Evolutionary conservation across 192 early-diverging fungal species (phyloP).

Genomic region (Thamnidium elegans): DNA sequence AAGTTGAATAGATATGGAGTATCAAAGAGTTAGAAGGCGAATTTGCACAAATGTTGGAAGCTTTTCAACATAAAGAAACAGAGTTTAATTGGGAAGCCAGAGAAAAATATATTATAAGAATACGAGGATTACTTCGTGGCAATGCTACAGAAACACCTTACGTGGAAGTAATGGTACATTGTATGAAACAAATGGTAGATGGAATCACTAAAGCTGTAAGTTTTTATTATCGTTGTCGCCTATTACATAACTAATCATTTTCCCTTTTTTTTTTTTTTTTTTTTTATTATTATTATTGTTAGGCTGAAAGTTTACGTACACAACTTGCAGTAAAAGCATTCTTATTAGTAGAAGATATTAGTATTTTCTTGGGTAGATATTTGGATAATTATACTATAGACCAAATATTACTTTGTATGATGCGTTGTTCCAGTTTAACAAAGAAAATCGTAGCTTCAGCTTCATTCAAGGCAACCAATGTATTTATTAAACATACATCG

Average conservation of each 20-base stretch:
- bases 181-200: slow-evolving; percentile 25
- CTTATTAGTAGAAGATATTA: slow-evolving; percentile 33
- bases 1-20: slow-evolving; percentile 20
- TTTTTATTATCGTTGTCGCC: neutral
- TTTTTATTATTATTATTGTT: neutral
- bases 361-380: slow-evolving; percentile 12
- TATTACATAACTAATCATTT: neutral
- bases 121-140: slow-evolving; percentile 32
- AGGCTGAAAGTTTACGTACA: slow-evolving; percentile 25
- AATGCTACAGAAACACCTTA: slow-evolving; percentile 25
- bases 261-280: neutral
- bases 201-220: slow-evolving; percentile 28
- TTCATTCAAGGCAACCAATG: slow-evolving; percentile 16
- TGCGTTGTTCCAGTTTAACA: slow-evolving; percentile 27
- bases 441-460: slow-evolving; percentile 37
- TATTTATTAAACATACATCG: slow-evolving; percentile 29
- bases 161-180: slow-evolving; percentile 15
- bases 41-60: slow-evolving; percentile 15
- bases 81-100: slow-evolving; percentile 39
- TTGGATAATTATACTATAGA: slow-evolving; percentile 40
- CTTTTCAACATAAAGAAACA: slow-evolving; percentile 33
- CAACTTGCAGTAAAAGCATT: slow-evolving; percentile 36
- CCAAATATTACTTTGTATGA: slow-evolving; percentile 30
- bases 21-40: slow-evolving; percentile 27
- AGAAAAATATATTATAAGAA: slow-evolving; percentile 26